Evolutionary conservation across 352 stramenopile genomes (phyloP), one percentile per base, ranked within the genome.

Genomic region (Globisporangium camurandrum): DNA sequence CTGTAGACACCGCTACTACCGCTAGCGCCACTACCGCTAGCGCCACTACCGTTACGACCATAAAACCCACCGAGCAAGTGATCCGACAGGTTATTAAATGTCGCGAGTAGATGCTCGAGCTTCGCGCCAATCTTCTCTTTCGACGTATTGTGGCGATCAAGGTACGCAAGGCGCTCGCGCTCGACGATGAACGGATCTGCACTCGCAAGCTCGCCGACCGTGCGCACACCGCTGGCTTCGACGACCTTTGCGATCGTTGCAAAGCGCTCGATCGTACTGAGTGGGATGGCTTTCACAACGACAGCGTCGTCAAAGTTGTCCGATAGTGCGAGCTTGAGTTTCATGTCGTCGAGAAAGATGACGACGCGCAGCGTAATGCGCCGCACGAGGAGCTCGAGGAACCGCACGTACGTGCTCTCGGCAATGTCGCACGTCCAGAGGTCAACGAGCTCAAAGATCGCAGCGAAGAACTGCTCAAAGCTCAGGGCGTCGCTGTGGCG

Each of bases 341-440:
- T 77, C 4, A 67, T 64, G 37, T 74, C 70, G 46, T 89, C 76
- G 14, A 89, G 62, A 51, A 86, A 89, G 14, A 92, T 71, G 16
- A 84, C 58, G 7, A 87, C 69, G 38, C 77, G 76, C 20, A 83
- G 57, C 0, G 77, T 88, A 46, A 92, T 87, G 17, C 77, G 71
- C 4, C 64, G 61, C 19, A 65, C 58, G n/a, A 91, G 66, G 11
- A 88, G 54, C 43, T 88, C 62, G 10, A 88, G 46, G 34, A 88
- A 91, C 16, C 71, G 63, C 27, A 64, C 61, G 55, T 91, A 91
- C 10, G 76, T 88, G 16, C 22, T 22, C 47, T 91, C 75, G 34
- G 83, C 46, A 12, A 86, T 69, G 55, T 91, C 80, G 60, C 80
- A 91, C 1, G 80, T 91, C 80, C 80, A 91, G 9, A 91, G 52